Base-by-base conservation (phyloP, 108 stramenopile species). In the Asterionellopsis glacialis region DNA sequence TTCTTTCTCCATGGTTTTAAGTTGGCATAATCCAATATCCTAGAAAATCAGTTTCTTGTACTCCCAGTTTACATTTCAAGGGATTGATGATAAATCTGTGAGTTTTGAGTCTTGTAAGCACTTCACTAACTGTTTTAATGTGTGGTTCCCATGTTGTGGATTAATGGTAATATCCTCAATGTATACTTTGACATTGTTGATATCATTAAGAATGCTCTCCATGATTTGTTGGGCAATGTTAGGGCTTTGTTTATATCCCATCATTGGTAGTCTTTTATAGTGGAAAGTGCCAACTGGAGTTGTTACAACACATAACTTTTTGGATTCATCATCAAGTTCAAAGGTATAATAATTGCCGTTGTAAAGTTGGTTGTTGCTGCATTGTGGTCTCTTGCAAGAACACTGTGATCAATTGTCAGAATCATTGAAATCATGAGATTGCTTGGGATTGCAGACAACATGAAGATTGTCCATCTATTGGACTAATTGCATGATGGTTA, bases 71-170 rank as follows among this genome's bases (percentile, higher is more conserved):
- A 54, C n/a, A n/a, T n/a, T n/a, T n/a, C n/a, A n/a, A n/a, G n/a
- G n/a, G n/a, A n/a, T n/a, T n/a, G n/a, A 72, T 80, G 53, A 82
- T 82, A 19, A 75, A 59, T 13, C 74, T 76, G 45, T 82, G 71
- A 44, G 72, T 51, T 0, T 64, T 71, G 41, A 74, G 71, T 16
- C 68, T 60, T 53, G n/a, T 70, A 44, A 1, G 72, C 1, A 65
- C 42, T 12, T 15, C 42, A 15, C 49, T 14, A 9, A 75, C 22
- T 1, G 45, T 21, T 26, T 44, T 26, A 11, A 70, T 21, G 25
- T 75, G 74, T 11, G 44, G 4, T 14, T 64, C 57, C 44, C 49
- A 70, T 0, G 41, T 26, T 3, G 59, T 43, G 28, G 61, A n/a
- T 24, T 73, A 70, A 1, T 56, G 51, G 42, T 76, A 74, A 24